Percentiles rank a stretch among this genome's conserved stretches.
These are phyloP conservation scores for Gleditsia sinensis DNA, from an alignment of 306 rosid genomes.

Conservation along the genomic window DNA sequence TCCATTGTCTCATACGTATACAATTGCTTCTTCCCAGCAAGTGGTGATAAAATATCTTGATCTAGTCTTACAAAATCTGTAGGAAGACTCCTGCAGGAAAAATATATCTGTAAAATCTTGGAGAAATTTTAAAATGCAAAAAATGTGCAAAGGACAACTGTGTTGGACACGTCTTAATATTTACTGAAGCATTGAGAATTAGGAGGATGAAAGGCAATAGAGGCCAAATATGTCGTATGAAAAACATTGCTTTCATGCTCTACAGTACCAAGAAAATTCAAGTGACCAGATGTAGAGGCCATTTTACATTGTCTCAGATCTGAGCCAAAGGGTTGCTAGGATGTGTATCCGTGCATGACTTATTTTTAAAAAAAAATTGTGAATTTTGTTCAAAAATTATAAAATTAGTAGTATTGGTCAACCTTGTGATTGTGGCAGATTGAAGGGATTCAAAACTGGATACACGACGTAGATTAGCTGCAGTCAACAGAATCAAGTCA, in stretches of 20 bases:
- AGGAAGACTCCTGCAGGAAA: conserved; percentile 62
- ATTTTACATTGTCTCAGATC: conserved; percentile 19
- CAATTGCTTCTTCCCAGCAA: conserved; percentile 92
- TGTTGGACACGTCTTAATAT: neutral
- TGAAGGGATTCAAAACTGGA: conserved; percentile 93
- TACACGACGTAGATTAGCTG: conserved; percentile 76
- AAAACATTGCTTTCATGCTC: conserved; percentile 17
- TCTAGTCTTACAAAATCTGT: conserved; percentile 84
- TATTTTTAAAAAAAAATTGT: neutral
- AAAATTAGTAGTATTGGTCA: conserved; percentile 23
- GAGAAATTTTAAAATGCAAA: conserved; percentile 10
- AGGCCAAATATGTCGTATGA: conserved; percentile 10
- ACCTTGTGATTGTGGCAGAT: conserved; percentile 66
- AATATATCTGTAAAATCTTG: conserved; percentile 6
- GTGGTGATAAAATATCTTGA: conserved; percentile 96
- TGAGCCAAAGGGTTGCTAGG: conserved; percentile 20
- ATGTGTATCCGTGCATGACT: neutral
- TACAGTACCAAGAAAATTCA: neutral
- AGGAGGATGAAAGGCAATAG: neutral
- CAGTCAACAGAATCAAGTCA: conserved; percentile 38
- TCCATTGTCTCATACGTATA: conserved; percentile 83
- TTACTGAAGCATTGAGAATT: neutral
- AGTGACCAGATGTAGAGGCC: neutral
- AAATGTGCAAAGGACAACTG: conserved; percentile 18
- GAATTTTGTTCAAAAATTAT: neutral